Base-by-base conservation (phyloP, 768 basidiomycete species). In the Suillus subaureus region DNA sequence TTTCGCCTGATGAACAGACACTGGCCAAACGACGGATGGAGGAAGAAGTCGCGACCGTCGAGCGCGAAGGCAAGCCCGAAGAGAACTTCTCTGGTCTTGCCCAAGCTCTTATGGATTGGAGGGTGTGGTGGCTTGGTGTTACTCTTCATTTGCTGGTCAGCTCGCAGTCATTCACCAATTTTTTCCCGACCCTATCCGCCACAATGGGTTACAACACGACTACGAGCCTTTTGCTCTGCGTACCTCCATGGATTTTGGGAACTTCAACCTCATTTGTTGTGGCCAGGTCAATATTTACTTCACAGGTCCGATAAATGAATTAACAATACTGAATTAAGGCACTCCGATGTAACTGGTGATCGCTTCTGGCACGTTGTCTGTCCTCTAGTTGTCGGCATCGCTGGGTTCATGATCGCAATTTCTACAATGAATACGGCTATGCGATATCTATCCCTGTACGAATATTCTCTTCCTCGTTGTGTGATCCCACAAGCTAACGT, bases 91-190 rank as follows among this genome's bases (percentile, higher is more conserved):
- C 78, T 43, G 89, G 89, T 16, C 73, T 93, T 7, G 61, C 73
- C 8, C 71, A 88, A 69, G 88, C 90, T 16, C 42, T 92, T 62
- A 80, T 79, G 28, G 92, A 95, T 72, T 88, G 87, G 89, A 91
- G 87, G 75, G 88, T 94, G 39, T 94, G 92, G 89, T 90, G 85
- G 85, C 79, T 96, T 58, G 84, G 89, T 21, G 65, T 90, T 37
- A 82, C 88, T 1, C 73, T 90, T 58, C 85, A 84, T n/a, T 83
- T 84, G 66, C 81, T 87, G 76, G 2, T 13, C 28, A 74, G 87
- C 39, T 85, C 89, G 13, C 72, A 90, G 37, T 88, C 86, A 15
- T 93, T 93, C 81, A 88, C 89, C 71, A 88, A 86, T 18, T 93
- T 88, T 74, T 93, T 93, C 79, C 91, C 89, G 15, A 91, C 92